These are phyloP conservation scores for Termitomyces sp. DNA, from an alignment of 768 basidiomycete species.

Conservation along the genomic window DNA sequence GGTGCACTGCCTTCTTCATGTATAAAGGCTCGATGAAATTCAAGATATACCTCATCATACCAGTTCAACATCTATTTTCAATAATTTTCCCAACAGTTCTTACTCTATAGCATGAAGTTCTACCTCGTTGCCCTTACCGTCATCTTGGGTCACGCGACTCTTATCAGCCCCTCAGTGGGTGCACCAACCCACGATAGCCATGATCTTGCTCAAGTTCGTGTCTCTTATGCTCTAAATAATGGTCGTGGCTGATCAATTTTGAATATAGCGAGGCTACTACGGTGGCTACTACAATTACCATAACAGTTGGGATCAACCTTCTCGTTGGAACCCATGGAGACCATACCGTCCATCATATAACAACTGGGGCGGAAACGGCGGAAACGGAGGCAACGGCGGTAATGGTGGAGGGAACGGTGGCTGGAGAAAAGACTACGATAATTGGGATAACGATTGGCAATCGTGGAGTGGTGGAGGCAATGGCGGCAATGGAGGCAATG, in stretches of 20 bases:
- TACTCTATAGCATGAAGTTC: background rate
- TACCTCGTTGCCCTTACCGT: background rate
- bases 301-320: background rate
- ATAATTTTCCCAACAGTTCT: background rate
- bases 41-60: too few species aligned
- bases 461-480: background rate
- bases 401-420: background rate
- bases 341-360: background rate
- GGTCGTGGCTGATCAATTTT: background rate
- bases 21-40: background rate
- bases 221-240: background rate
- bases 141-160: background rate
- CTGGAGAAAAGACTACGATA: background rate
- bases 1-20: background rate
- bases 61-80: background rate
- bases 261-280: background rate
- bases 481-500: slow-evolving; percentile 1
- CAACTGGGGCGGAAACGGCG: background rate
- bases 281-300: background rate
- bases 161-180: background rate
- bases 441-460: background rate
- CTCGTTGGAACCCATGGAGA: background rate
- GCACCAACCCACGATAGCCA: background rate
- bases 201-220: background rate
- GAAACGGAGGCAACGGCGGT: background rate